Evolutionary conservation across 148 eudicot genomes (phyloP), one percentile per base, ranked within the genome.

Genomic region (Fallopia convolvulus): DNA sequence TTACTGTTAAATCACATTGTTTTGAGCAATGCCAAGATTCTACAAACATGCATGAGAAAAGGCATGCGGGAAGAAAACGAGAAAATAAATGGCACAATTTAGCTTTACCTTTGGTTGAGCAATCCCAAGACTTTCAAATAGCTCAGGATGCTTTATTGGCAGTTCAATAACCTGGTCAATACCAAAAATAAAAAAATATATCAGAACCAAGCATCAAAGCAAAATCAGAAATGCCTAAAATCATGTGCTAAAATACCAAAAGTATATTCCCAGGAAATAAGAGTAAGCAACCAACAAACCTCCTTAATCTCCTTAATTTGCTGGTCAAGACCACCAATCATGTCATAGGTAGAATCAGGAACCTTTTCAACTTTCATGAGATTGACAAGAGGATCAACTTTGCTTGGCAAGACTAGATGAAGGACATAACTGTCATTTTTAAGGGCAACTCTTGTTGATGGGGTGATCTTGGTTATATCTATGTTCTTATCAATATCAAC

Each of bases 281-380:
- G 23, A 60, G 21, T 77, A 63, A 47, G 42, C 53, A 73, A 7
- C 72, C 47, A n/a, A 36, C 21, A 77, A 33, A 91, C 96, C 96
- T 91, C 96, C 80, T 89, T 89, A 33, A 91, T 91, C 87, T 91
- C 92, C 82, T 91, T 89, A 48, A 91, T 91, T 77, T 91, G 96
- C 81, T 91, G 91, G 82, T 90, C 91, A 74, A 88, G 84, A 33
- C 93, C 93, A 83, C 93, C 91, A 76, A 90, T 86, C 91, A 88
- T 89, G 84, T 91, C 92, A 78, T 91, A 91, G 15, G 96, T 91
- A 78, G 92, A 89, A 79, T 91, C 96, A 42, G 95, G 95, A 85
- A 89, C 92, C 75, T 91, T 89, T 75, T 91, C 95, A 77, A 91
- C 95, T 83, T 89, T 91, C 96, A 91, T 91, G 5, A 91, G 88